A percentile compares a stretch with the other conserved stretches of the same genome.
Evolutionary conservation across 441 rosid species (phyloP).

Genomic region (Gossypium gossypioides): DNA sequence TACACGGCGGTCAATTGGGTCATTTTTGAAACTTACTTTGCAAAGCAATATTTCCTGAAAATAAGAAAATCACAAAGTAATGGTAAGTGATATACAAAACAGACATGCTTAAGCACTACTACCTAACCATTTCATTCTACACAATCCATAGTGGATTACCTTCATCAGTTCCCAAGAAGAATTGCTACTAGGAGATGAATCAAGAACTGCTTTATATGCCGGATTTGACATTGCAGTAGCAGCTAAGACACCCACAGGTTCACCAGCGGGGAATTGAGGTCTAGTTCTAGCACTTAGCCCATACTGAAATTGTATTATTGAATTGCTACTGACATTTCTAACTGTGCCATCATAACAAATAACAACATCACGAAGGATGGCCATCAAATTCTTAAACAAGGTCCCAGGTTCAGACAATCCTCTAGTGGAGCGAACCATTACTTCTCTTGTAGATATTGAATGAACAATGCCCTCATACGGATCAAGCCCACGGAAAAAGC

Average conservation of each 20-base stretch:
- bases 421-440: conserved; percentile 79
- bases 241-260: conserved; percentile 94
- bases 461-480: conserved; percentile 87
- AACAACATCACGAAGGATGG: conserved; percentile 84
- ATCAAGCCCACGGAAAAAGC: conserved; percentile 81
- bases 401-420: conserved; percentile 96
- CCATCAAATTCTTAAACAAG: conserved; percentile 88
- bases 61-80: conserved; percentile 10
- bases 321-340: conserved; percentile 73
- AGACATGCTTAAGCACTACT: not conserved
- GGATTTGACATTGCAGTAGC: conserved; percentile 98
- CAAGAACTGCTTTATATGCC: conserved; percentile 95
- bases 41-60: conserved; percentile 84
- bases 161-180: conserved; percentile 96
- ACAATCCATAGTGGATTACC: conserved; percentile 29
- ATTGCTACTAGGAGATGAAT: conserved; percentile 80
- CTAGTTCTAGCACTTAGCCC: conserved; percentile 40
- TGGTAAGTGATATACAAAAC: not conserved
- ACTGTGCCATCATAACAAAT: conserved; percentile 89
- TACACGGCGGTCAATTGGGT: conserved; percentile 57
- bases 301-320: conserved; percentile 75
- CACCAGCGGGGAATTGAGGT: conserved; percentile 72
- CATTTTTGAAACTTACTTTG: conserved; percentile 69
- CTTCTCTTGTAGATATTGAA: conserved; percentile 68
- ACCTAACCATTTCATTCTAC: conserved; percentile 4